A percentile compares a stretch with the other conserved stretches of the same genome.
Evolutionary conservation across 495 filamentous ascomycete genomes (phyloP).

Genomic region (Chaetomidium leptoderma): DNA sequence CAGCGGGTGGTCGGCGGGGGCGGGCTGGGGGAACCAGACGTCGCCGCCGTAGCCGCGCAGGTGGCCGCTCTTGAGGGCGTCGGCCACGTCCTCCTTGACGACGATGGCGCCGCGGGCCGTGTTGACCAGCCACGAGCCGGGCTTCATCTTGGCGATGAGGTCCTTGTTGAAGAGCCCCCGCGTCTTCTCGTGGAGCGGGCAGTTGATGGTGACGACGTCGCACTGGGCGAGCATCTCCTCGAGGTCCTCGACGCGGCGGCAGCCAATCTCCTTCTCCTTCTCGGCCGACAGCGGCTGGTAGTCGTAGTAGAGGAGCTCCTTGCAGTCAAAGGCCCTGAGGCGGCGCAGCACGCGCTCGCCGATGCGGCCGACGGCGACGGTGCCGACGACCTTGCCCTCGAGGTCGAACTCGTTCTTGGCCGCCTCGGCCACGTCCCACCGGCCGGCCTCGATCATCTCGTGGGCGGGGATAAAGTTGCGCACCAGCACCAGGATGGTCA

Average conservation of each 20-base stretch:
- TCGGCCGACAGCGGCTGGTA: constrained; percentile 89
- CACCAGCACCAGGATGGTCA: constrained; percentile 95
- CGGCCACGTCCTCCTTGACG: constrained; percentile 98
- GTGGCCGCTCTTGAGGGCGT: constrained; percentile 86
- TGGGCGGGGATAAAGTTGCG: constrained; percentile 98
- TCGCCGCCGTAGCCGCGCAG: constrained; percentile 96
- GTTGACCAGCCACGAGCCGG: constrained; percentile 94
- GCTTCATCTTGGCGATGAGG: constrained; percentile 99
- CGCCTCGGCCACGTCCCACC: constrained; percentile 92
- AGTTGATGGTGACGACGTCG: constrained; percentile 99
- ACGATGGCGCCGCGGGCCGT: constrained; percentile 98
- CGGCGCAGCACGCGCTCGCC: constrained; percentile 95
- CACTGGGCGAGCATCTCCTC: constrained; percentile 96
- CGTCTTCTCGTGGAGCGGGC: constrained; percentile 97
- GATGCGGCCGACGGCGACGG: constrained; percentile 94
- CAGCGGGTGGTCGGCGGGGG: constrained; percentile 89
- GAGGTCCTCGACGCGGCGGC: constrained; percentile 76
- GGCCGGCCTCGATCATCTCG: constrained; percentile 81
- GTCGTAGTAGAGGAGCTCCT: constrained; percentile 98
- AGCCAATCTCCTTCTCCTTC: constrained; percentile 94
- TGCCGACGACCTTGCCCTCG: constrained; percentile 96
- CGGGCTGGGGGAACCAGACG: constrained; percentile 80
- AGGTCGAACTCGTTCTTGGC: constrained; percentile 98
- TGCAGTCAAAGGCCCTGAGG: constrained; percentile 97
- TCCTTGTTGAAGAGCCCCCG: constrained; percentile 97